Conservation (phyloP, 2,329 filamentous ascomycete species). For the Ophiobolus disseminans region DNA sequence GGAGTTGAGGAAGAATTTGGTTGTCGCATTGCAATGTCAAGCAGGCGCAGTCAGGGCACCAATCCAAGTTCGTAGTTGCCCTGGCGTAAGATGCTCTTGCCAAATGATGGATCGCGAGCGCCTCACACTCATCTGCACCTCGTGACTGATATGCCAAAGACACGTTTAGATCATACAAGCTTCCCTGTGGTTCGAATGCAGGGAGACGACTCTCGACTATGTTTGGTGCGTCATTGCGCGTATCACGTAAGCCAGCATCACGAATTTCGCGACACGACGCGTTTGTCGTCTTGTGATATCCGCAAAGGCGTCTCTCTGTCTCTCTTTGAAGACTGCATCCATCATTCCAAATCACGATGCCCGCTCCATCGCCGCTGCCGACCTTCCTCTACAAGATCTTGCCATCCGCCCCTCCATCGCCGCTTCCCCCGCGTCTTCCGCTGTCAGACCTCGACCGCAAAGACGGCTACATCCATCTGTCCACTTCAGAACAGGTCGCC, state of each 20-base stretch:
- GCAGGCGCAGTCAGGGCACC: too few species aligned
- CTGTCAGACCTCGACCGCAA: conserved; percentile 66
- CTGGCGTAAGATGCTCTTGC: too few species aligned
- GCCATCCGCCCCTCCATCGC: conserved; percentile 59
- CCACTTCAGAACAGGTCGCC: conserved; percentile 59
- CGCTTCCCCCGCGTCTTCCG: conserved; percentile 62
- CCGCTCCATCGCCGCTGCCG: conserved; percentile 42
- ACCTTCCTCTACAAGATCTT: conserved; percentile 66
- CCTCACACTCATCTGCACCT: too few species aligned
- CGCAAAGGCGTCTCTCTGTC: not conserved
- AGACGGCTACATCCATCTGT: conserved; percentile 69
- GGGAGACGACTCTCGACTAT: too few species aligned
- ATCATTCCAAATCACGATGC: conserved; percentile 25
- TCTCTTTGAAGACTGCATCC: not conserved
- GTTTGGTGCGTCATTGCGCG: conserved; percentile 7
- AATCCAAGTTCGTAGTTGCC: too few species aligned
- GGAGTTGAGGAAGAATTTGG: not conserved
- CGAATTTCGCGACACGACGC: not conserved
- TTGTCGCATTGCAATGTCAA: not conserved
- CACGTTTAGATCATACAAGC: too few species aligned
- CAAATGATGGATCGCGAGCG: too few species aligned
- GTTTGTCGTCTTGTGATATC: not conserved
- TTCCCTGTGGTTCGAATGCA: conserved; percentile 6
- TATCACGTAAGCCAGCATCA: conserved; percentile 22
- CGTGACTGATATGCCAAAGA: not conserved